These are phyloP conservation scores for Jaapia argillacea DNA, from an alignment of 768 basidiomycete species.

Conservation along the genomic window DNA sequence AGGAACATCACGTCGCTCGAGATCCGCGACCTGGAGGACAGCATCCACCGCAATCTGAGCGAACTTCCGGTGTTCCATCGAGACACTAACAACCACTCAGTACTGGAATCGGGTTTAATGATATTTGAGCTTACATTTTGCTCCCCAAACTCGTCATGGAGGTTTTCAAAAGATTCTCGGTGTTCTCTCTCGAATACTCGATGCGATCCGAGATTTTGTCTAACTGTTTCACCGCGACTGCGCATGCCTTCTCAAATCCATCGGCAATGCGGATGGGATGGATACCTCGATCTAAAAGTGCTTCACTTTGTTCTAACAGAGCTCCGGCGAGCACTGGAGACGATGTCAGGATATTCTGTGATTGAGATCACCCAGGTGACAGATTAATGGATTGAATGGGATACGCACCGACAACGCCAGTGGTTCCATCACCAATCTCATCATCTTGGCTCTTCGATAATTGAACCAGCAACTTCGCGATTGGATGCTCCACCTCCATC, in stretches of 20 bases:
- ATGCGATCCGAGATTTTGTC: constrained; percentile 87
- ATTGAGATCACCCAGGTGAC: too few relatives aligned
- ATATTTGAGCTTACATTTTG: constrained; percentile 72
- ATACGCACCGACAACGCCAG: constrained; percentile 91
- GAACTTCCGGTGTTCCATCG: constrained; percentile 91
- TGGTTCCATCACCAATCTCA: constrained; percentile 98
- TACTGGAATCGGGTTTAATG: not conserved
- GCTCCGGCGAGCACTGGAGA: constrained; percentile 92
- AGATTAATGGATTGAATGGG: not conserved
- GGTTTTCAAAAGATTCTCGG: constrained; percentile 83
- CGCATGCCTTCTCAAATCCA: constrained; percentile 93
- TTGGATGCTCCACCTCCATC: constrained; percentile 99
- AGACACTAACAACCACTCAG: constrained; percentile 51
- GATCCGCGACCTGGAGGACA: constrained; percentile 89
- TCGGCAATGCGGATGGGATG: constrained; percentile 99
- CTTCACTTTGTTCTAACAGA: constrained; percentile 87
- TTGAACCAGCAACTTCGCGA: constrained; percentile 95
- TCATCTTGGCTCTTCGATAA: constrained; percentile 98
- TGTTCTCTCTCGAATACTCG: constrained; percentile 73
- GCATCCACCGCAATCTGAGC: constrained; percentile 98
- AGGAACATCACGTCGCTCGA: constrained; percentile 88
- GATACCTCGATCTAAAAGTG: constrained; percentile 96
- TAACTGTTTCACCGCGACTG: constrained; percentile 82
- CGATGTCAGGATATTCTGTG: not conserved
- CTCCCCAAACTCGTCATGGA: constrained; percentile 95